phyloP scores from a whole-genome alignment of 2,329 filamentous ascomycete genomes.

The Pseudogymnoascus sp. region DNA sequence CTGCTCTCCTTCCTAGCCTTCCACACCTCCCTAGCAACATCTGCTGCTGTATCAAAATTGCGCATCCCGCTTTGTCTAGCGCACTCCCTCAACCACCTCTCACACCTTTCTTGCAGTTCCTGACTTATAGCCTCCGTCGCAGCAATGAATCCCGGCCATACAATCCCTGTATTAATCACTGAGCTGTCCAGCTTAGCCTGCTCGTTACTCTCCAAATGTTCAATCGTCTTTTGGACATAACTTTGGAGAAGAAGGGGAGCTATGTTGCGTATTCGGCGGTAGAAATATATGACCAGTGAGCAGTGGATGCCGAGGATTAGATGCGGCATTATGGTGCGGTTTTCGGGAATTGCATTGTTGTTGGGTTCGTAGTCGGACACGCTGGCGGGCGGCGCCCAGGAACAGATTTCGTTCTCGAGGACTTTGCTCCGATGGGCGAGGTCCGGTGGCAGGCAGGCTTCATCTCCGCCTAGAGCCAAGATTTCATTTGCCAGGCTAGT shows the following conservation, averaged over 20 bases:
- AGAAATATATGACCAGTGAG: background rate
- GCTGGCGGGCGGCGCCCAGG: too few relatives aligned
- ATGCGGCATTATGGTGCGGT: background rate
- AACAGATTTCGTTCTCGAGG: too few relatives aligned
- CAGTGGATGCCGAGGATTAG: background rate
- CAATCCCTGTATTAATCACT: background rate
- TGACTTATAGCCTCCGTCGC: background rate
- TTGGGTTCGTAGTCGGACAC: too few relatives aligned
- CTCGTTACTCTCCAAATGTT: background rate
- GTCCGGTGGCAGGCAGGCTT: too few relatives aligned
- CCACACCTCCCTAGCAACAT: background rate
- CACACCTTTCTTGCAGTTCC: background rate
- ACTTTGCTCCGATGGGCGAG: too few relatives aligned
- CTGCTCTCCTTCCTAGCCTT: background rate
- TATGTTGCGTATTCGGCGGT: background rate
- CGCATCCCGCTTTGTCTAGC: background rate
- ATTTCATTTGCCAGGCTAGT: background rate
- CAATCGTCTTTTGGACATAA: background rate
- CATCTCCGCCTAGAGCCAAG: too few relatives aligned
- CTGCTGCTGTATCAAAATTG: background rate
- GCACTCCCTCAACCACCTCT: background rate
- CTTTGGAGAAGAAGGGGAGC: background rate
- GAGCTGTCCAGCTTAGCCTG: background rate
- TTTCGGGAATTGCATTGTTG: background rate
- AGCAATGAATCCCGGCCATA: conserved; percentile 4